These are phyloP conservation scores for Cercospora berteroae DNA, from an alignment of 2,329 filamentous ascomycete species.

Conservation along the genomic window DNA sequence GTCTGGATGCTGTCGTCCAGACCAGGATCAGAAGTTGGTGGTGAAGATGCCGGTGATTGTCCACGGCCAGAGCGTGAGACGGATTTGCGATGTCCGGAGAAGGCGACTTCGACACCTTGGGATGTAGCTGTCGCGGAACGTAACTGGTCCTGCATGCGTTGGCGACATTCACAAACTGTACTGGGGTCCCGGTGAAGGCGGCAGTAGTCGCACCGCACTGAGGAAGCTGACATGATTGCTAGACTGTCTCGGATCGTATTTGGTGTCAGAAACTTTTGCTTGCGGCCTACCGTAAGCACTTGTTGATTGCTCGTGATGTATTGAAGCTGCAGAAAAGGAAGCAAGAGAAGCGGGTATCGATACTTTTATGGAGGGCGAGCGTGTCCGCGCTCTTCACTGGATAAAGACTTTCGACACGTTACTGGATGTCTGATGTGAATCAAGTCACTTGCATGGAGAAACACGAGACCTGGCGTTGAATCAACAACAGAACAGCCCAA, in stretches of 20 bases:
- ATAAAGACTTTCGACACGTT: conserved; percentile 2
- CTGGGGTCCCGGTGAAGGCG: conserved; percentile 4
- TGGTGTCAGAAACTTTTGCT: not conserved
- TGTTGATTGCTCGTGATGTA: not conserved
- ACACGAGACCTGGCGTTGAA: conserved; percentile 6
- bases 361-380: conserved; percentile 1
- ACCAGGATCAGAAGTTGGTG: not conserved
- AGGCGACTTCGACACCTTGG: not conserved
- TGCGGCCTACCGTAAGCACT: not conserved
- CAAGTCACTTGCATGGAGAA: conserved; percentile 12
- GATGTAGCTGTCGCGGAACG: not conserved
- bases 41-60: not conserved
- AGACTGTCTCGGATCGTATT: not conserved
- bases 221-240: conserved; percentile 6
- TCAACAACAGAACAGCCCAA: not conserved
- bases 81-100: not conserved
- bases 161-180: not conserved
- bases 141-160: not conserved
- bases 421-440: conserved; percentile 4
- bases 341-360: not conserved
- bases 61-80: not conserved
- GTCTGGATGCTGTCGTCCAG: not conserved
- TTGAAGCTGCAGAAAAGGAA: not conserved
- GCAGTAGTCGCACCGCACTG: conserved; percentile 3
- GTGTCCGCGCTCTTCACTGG: conserved; percentile 2